A percentile compares a stretch with the other conserved stretches of the same genome.
phyloP scores from a whole-genome alignment of 1,139 yeast species.

The Casaregolazyma suthepensis region DNA sequence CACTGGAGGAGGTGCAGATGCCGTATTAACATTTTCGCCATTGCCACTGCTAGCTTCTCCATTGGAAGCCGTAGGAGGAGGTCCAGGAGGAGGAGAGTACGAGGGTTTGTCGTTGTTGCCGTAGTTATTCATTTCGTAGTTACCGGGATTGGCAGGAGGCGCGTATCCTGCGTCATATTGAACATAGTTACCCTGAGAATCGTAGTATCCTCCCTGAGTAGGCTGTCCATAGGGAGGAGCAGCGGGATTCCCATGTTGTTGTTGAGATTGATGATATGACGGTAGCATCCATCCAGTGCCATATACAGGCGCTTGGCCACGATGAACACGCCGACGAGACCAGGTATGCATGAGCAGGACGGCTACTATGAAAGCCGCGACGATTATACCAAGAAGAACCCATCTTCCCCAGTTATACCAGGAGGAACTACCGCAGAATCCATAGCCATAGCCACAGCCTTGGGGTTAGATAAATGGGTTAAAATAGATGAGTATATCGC shows the following conservation, averaged over 20 bases:
- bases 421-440: constrained; percentile 11
- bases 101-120: background rate
- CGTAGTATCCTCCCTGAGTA: constrained; percentile 79
- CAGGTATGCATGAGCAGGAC: constrained; percentile 39
- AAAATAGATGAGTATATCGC: too few relatives aligned
- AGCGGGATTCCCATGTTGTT: constrained; percentile 41
- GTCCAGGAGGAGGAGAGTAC: background rate
- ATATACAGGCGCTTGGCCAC: constrained; percentile 64
- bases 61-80: background rate
- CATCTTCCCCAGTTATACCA: constrained; percentile 41
- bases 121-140: background rate
- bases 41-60: background rate
- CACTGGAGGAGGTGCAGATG: constrained; percentile 3
- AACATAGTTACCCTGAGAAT: constrained; percentile 54
- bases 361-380: constrained; percentile 47
- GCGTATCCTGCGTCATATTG: constrained; percentile 19
- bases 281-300: constrained; percentile 94
- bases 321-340: constrained; percentile 51
- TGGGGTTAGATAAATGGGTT: background rate
- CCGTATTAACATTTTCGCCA: background rate
- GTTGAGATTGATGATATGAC: constrained; percentile 68
- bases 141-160: constrained; percentile 8
- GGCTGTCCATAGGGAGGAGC: constrained; percentile 43
- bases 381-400: constrained; percentile 43
- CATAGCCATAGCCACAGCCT: background rate